These are phyloP conservation scores for Ampelomyces quisqualis DNA, from an alignment of 2,329 filamentous ascomycete genomes.

Conservation along the genomic window DNA sequence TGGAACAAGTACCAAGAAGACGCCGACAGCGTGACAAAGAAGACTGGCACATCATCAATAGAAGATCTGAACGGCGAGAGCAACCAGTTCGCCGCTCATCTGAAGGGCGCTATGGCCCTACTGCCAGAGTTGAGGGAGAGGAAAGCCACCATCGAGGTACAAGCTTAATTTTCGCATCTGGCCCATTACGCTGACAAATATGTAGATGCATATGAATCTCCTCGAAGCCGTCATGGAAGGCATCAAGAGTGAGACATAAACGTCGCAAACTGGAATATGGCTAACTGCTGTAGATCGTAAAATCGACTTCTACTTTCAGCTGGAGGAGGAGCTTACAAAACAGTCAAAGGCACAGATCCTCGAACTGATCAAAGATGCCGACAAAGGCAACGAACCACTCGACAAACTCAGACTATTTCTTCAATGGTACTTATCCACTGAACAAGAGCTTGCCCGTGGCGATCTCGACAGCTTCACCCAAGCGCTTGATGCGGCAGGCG, in stretches of 20 bases:
- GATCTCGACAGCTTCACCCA: conserved; percentile 88
- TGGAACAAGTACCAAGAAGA: conserved; percentile 95
- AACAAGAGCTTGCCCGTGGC: conserved; percentile 77
- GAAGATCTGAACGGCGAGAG: conserved; percentile 92
- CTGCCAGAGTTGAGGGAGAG: conserved; percentile 89
- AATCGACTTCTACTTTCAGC: conserved; percentile 91
- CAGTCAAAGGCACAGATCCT: conserved; percentile 87
- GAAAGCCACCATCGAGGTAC: conserved; percentile 65
- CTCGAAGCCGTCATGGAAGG: conserved; percentile 75
- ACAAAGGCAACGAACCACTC: conserved; percentile 78
- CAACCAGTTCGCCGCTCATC: conserved; percentile 83
- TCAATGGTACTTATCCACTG: conserved; percentile 88
- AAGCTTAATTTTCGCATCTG: background rate
- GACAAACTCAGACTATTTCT: conserved; percentile 95
- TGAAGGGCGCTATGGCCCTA: conserved; percentile 92
- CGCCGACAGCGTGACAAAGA: conserved; percentile 88
- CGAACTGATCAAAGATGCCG: conserved; percentile 76
- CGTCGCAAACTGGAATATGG: background rate
- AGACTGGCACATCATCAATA: conserved; percentile 87
- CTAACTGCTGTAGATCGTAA: conserved; percentile 63
- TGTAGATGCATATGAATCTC: conserved; percentile 93
- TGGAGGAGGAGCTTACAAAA: conserved; percentile 90
- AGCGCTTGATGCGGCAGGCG: conserved; percentile 72
- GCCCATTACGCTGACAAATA: conserved; percentile 58
- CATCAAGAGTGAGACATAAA: conserved; percentile 62